Conservation (phyloP, 805 yeast species). For the Saccharomycopsis fibuligera region DNA sequence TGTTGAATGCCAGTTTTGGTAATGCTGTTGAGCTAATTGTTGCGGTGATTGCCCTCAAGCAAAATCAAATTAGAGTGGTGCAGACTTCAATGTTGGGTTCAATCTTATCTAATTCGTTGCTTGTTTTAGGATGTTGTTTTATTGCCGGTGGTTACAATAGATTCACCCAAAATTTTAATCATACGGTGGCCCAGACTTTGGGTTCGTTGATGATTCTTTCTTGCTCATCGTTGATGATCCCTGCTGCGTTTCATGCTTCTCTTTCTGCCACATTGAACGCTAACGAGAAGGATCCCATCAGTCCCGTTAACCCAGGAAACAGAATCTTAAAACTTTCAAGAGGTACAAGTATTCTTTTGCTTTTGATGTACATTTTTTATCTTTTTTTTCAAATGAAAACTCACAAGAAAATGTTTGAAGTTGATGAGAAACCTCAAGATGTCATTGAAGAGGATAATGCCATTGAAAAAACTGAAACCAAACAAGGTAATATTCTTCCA, state of each 20-base stretch:
- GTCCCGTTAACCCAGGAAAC: conserved; percentile 24
- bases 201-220: conserved; percentile 86
- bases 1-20: conserved; percentile 94
- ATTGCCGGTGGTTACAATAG: conserved; percentile 87
- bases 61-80: conserved; percentile 86
- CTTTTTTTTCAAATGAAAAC: conserved; percentile 84
- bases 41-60: conserved; percentile 77
- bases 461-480: not conserved
- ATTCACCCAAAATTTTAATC: conserved; percentile 82
- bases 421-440: conserved; percentile 29
- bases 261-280: conserved; percentile 41
- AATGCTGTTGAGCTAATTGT: conserved; percentile 97
- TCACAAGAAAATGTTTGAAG: conserved; percentile 71
- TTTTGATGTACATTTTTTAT: conserved; percentile 72
- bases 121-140: conserved; percentile 92
- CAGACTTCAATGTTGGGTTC: conserved; percentile 98
- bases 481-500: conserved; percentile 5
- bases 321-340: conserved; percentile 71
- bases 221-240: conserved; percentile 79
- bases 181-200: conserved; percentile 98
- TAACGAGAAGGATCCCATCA: conserved; percentile 27
- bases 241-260: conserved; percentile 91
- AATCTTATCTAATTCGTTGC: conserved; percentile 75
- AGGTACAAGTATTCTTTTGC: conserved; percentile 74
- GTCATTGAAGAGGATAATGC: conserved; percentile 25